Evolutionary conservation across 768 basidiomycete genomes (phyloP), one percentile per base, ranked within the genome.

Genomic region (Podaxis mareebaensis): DNA sequence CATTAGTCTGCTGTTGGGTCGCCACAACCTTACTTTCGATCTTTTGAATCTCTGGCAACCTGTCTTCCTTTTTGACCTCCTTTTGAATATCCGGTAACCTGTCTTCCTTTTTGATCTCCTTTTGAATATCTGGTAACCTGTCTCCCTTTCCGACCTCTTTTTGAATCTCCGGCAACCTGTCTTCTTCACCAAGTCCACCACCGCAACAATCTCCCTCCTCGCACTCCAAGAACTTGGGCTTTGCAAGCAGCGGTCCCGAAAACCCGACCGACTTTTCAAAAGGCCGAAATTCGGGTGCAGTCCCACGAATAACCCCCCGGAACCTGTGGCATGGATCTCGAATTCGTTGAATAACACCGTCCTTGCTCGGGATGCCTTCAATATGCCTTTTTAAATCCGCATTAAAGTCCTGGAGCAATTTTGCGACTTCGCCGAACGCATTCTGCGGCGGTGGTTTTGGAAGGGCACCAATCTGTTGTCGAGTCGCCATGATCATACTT

Each of bases 1-100:
- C 53, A 2, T 63, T 24, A 6, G 83, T 63, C 1, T 63, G 58
- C 1, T 68, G 59, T 1, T 80, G 76, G 0, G 84, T 80, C 6
- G 68, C 73, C 0, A 69, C 65, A 0, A 89, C 79, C 0, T 80
- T 72, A 0, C 70, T 74, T 24, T 81, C 78, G 26, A 91, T 72
- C 0, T 83, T 77, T 55, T 85, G 82, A 10, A 91, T 85, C 62
- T 82, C 74, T 0, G 90, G 89, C 0, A 92, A 77, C 46, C 91
- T 92, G 17, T 6, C n/a, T n/a, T n/a, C n/a, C n/a, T n/a, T n/a
- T n/a, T n/a, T n/a, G n/a, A n/a, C n/a, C n/a, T n/a, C n/a, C n/a
- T n/a, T n/a, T n/a, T n/a, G n/a, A n/a, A n/a, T n/a, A n/a, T n/a
- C n/a, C n/a, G n/a, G n/a, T n/a, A n/a, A n/a, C n/a, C n/a, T n/a